Evolutionary conservation across 1,284 basidiomycete species (phyloP).

Genomic region (Cutaneotrichosporon sp.): DNA sequence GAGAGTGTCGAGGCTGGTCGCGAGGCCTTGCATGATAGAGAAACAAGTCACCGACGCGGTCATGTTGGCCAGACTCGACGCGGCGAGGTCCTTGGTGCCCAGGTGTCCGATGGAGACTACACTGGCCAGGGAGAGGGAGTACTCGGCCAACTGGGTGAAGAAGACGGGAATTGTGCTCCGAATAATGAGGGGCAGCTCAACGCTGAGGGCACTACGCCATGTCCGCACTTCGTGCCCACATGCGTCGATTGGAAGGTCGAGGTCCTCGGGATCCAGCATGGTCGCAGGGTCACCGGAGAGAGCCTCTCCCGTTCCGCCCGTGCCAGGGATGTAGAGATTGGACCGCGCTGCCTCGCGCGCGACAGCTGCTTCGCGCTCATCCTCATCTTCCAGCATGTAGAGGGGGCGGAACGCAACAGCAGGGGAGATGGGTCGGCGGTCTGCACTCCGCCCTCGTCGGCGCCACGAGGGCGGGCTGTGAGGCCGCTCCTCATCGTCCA

Average conservation of each 20-base stretch:
- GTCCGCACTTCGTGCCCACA: constrained; percentile 12
- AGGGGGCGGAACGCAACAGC: constrained; percentile 9
- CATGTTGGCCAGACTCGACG: constrained; percentile 50
- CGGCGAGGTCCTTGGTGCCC: constrained; percentile 65
- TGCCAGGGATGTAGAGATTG: constrained; percentile 7
- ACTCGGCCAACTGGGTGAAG: constrained; percentile 48
- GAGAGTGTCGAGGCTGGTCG: constrained; percentile 80
- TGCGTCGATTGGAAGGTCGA: constrained; percentile 39
- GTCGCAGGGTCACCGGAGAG: constrained; percentile 40
- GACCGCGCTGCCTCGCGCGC: background rate
- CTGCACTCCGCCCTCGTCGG: constrained; percentile 10
- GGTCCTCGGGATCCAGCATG: constrained; percentile 42
- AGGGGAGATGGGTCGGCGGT: constrained; percentile 16
- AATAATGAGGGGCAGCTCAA: constrained; percentile 41
- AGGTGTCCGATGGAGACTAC: constrained; percentile 79
- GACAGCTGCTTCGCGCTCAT: constrained; percentile 3
- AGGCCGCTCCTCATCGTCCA: background rate
- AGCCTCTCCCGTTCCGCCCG: background rate
- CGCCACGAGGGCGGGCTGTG: background rate
- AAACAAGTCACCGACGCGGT: constrained; percentile 53
- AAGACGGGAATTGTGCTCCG: constrained; percentile 42
- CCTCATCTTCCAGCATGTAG: constrained; percentile 9
- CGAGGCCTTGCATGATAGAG: constrained; percentile 77
- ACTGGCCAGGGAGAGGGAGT: constrained; percentile 46
- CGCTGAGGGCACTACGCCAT: constrained; percentile 11